Percentiles rank a stretch among this genome's conserved stretches.
These are phyloP conservation scores for Fusarium beomiforme DNA, from an alignment of 2,329 filamentous ascomycete genomes.

Conservation along the genomic window DNA sequence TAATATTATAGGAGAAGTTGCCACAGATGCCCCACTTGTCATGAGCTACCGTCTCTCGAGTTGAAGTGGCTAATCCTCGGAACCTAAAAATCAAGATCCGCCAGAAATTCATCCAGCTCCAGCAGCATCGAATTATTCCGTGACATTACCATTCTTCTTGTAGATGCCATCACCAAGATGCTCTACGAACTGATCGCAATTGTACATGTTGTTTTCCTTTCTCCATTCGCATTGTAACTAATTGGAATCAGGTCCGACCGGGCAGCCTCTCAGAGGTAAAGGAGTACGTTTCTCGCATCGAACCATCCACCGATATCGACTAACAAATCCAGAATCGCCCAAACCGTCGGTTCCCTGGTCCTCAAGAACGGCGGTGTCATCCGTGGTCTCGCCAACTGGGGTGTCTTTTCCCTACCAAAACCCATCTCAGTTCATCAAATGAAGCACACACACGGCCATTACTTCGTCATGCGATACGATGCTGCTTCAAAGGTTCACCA, in stretches of 20 bases:
- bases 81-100: slow-evolving; percentile 42
- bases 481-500: slow-evolving; percentile 77
- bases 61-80: slow-evolving; percentile 46
- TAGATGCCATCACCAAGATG: slow-evolving; percentile 68
- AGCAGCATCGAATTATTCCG: slow-evolving; percentile 16
- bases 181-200: slow-evolving; percentile 98
- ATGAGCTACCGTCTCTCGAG: slow-evolving; percentile 16
- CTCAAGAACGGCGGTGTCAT: slow-evolving; percentile 88
- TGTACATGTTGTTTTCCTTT: slow-evolving; percentile 66
- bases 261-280: slow-evolving; percentile 91
- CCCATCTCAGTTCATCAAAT: slow-evolving; percentile 83
- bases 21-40: slow-evolving; percentile 16
- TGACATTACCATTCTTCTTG: slow-evolving; percentile 24
- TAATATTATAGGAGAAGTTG: not conserved
- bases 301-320: slow-evolving; percentile 6
- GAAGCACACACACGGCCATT: slow-evolving; percentile 86
- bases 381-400: slow-evolving; percentile 95
- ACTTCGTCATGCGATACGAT: slow-evolving; percentile 99
- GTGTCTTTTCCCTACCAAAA: slow-evolving; percentile 85
- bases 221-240: not conserved
- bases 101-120: slow-evolving; percentile 37
- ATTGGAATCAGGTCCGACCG: slow-evolving; percentile 78
- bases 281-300: slow-evolving; percentile 71
- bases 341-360: slow-evolving; percentile 83
- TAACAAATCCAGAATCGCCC: slow-evolving; percentile 75